Evolutionary conservation across 2,329 filamentous ascomycete genomes (phyloP).

Genomic region (Aspergillus ustus): DNA sequence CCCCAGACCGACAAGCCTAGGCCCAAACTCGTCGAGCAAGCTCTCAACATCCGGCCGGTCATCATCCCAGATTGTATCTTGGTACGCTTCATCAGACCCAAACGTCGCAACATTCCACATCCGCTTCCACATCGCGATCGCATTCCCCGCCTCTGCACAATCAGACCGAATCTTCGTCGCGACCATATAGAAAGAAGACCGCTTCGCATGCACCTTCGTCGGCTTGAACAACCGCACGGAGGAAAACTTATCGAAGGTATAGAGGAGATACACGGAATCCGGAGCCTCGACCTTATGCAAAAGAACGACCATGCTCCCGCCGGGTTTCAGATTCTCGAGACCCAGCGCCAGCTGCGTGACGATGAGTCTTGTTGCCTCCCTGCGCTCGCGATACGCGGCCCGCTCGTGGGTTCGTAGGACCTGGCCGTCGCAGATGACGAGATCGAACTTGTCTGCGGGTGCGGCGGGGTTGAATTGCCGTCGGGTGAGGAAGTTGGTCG

Average conservation of each 20-base stretch:
- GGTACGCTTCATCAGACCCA: conserved; percentile 29
- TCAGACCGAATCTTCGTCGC: conserved; percentile 48
- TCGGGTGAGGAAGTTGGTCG: conserved; percentile 28
- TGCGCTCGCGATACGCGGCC: conserved; percentile 36
- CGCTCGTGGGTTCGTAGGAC: conserved; percentile 49
- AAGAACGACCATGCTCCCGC: conserved; percentile 58
- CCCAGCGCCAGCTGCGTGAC: conserved; percentile 49
- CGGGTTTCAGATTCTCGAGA: conserved; percentile 50
- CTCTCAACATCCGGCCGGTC: conserved; percentile 25
- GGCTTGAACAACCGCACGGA: conserved; percentile 54
- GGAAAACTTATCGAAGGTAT: conserved; percentile 50
- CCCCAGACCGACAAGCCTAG: conserved; percentile 36
- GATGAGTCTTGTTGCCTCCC: conserved; percentile 47
- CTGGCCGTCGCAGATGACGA: conserved; percentile 56
- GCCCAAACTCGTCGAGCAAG: conserved; percentile 45
- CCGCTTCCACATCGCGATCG: conserved; percentile 44
- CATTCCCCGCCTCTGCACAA: conserved; percentile 35
- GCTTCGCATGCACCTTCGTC: conserved; percentile 41
- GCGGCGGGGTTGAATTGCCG: conserved; percentile 49
- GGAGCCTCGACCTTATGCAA: conserved; percentile 55
- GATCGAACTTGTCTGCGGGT: conserved; percentile 43
- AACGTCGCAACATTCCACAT: conserved; percentile 38
- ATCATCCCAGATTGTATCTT: background rate
- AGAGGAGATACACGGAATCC: conserved; percentile 44
- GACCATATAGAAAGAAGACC: conserved; percentile 60